Evolutionary conservation across 1,284 basidiomycete species (phyloP), one percentile per base, ranked within the genome.

Genomic region (Leucoagaricus sp.): DNA sequence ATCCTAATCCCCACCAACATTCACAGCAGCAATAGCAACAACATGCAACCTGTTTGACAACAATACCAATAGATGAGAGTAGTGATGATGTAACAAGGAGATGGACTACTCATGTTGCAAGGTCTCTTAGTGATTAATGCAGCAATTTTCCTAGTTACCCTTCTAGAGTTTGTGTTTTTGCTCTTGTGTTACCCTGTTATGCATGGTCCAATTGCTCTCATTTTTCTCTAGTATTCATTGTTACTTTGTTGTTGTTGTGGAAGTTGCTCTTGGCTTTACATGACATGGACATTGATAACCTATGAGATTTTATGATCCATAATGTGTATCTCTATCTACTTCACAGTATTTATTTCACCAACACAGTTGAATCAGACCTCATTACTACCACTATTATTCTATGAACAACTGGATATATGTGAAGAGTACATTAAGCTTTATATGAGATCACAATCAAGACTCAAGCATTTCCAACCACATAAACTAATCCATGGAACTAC

Each of bases 401-500:
- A n/a, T n/a, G n/a, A n/a, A n/a, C n/a, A n/a, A n/a, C n/a, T n/a
- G n/a, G n/a, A n/a, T n/a, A n/a, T n/a, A n/a, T n/a, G n/a, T n/a
- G n/a, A n/a, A n/a, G n/a, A n/a, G 28, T 33, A n/a, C n/a, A 28
- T 45, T 42, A 52, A 38, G 48, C 49, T 17, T 54, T 59, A 59
- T 88, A 89, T 7, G 71, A 71, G 26, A 94, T 71, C 26, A 78
- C 79, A 0, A 74, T 84, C 15, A 95, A 72, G 1, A 94, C 84
- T 86, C 88, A 93, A 53, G 80, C 81, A 69, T 96, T 91, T 6
- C 86, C 85, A 2, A 77, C 66, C 10, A 96, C 79, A 63, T 96
- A 91, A 0, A 84, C 63, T 47, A 94, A 67, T n/a, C 94, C 84
- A 46, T 90, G 79, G 3, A 81, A 59, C 95, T 95, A 98, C 9